phyloP scores from a whole-genome alignment of 2,329 filamentous ascomycete genomes.

The Ophiocordyceps robertsii region DNA sequence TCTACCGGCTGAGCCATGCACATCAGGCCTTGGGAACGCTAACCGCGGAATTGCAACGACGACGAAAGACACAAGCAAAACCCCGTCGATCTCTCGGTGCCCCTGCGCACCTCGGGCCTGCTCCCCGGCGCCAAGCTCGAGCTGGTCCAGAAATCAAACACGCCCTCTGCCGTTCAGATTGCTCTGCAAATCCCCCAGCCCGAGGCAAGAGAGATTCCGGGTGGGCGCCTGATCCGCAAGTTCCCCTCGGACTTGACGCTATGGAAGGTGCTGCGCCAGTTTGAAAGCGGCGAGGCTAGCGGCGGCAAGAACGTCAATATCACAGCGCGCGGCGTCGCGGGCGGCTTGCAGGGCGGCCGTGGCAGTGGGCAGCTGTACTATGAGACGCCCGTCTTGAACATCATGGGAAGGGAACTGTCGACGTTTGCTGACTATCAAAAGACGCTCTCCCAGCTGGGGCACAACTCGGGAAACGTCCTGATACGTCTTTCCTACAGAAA shows the following conservation, averaged over 20 bases:
- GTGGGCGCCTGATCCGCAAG: constrained; percentile 64
- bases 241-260: constrained; percentile 78
- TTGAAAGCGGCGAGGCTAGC: constrained; percentile 63
- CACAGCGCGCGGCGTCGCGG: constrained; percentile 67
- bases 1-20: neutral
- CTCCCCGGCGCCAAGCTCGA: constrained; percentile 81
- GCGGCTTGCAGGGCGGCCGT: constrained; percentile 25
- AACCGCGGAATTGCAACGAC: neutral
- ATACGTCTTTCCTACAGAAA: constrained; percentile 64
- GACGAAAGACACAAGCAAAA: constrained; percentile 65
- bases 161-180: constrained; percentile 73
- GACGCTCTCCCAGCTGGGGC: constrained; percentile 72
- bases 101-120: constrained; percentile 73
- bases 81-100: constrained; percentile 69
- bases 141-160: constrained; percentile 75
- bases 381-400: constrained; percentile 71
- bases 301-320: constrained; percentile 57
- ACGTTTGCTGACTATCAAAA: constrained; percentile 77
- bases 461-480: constrained; percentile 71
- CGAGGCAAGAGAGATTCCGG: constrained; percentile 48
- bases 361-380: constrained; percentile 72
- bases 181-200: constrained; percentile 73
- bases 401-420: constrained; percentile 68
- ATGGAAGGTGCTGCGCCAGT: constrained; percentile 82
- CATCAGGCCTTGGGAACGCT: neutral